phyloP scores from a whole-genome alignment of 805 yeast species.

The Hanseniaspora opuntiae region DNA sequence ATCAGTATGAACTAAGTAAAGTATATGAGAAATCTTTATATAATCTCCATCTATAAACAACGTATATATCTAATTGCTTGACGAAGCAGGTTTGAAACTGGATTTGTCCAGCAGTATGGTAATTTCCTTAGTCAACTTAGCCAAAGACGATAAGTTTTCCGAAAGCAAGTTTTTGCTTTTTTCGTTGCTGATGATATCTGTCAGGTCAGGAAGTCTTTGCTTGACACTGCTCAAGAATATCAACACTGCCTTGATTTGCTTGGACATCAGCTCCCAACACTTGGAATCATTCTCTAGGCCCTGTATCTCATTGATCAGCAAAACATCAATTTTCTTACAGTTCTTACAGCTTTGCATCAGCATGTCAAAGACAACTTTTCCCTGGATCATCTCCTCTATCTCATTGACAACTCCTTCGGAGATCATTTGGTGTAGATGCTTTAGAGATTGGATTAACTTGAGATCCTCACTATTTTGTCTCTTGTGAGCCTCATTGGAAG shows the following conservation, averaged over 20 bases:
- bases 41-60: neutral
- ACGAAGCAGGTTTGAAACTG: neutral
- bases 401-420: neutral
- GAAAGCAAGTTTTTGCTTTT: slow-evolving; percentile 62
- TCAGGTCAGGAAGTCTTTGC: neutral
- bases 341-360: slow-evolving; percentile 3
- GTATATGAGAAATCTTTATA: slow-evolving; percentile 31
- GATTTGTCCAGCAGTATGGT: slow-evolving; percentile 70
- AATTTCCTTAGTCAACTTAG: slow-evolving; percentile 82
- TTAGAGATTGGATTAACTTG: neutral
- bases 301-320: neutral
- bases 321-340: slow-evolving; percentile 1
- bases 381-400: neutral
- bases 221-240: slow-evolving; percentile 75
- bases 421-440: slow-evolving; percentile 1
- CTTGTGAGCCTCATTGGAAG: neutral
- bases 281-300: slow-evolving; percentile 35
- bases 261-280: slow-evolving; percentile 77
- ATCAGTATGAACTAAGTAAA: slow-evolving; percentile 32
- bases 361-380: neutral
- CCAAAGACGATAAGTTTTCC: slow-evolving; percentile 64
- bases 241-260: slow-evolving; percentile 69
- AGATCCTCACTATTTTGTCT: neutral
- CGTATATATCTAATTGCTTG: neutral
- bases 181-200: slow-evolving; percentile 60